Conservation (phyloP, 768 basidiomycete species). For the Trametes meyenii region DNA sequence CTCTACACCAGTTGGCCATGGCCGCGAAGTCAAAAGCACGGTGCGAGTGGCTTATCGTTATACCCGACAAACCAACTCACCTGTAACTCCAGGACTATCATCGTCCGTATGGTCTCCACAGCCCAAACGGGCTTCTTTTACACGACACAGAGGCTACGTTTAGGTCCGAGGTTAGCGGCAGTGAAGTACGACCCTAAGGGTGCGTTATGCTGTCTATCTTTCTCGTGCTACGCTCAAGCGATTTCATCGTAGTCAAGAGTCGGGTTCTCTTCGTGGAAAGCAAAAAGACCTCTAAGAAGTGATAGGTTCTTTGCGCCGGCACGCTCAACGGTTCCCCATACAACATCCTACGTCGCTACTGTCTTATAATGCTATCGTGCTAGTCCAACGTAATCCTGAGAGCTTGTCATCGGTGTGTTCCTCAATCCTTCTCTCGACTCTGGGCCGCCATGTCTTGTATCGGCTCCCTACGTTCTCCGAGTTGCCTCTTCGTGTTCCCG, state of each 20-base stretch:
- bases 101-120: slow-evolving; percentile 87
- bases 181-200: slow-evolving; percentile 91
- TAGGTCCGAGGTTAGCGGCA: slow-evolving; percentile 80
- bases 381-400: too few species aligned
- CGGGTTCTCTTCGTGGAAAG: slow-evolving; percentile 81
- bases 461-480: too few species aligned
- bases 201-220: slow-evolving; percentile 39
- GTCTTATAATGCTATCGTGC: too few species aligned
- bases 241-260: slow-evolving; percentile 52
- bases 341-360: too few species aligned
- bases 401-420: too few species aligned
- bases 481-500: too few species aligned
- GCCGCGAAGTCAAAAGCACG: slow-evolving; percentile 65
- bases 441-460: too few species aligned
- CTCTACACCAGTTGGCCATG: slow-evolving; percentile 41
- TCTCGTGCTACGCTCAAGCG: not conserved
- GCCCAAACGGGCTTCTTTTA: slow-evolving; percentile 94
- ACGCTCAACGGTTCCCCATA: not conserved
- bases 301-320: not conserved
- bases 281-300: slow-evolving; percentile 69
- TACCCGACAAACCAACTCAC: not conserved
- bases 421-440: too few species aligned
- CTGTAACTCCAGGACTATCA: slow-evolving; percentile 61
- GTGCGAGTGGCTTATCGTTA: slow-evolving; percentile 34
- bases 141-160: slow-evolving; percentile 74